These are phyloP conservation scores for Pulveroboletus sp. DNA, from an alignment of 768 basidiomycete species.

Conservation along the genomic window DNA sequence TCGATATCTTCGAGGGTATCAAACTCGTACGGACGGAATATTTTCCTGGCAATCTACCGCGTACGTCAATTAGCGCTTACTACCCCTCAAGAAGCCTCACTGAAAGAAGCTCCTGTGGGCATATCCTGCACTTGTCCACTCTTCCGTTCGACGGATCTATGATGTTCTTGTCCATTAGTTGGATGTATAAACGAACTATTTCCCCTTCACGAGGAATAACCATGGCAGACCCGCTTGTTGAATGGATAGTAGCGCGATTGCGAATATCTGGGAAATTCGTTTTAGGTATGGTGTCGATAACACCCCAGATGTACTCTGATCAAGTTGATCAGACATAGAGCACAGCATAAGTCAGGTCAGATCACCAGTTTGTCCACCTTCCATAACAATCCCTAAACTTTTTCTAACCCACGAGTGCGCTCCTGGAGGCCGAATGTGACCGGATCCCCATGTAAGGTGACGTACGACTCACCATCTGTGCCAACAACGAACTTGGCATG, in stretches of 20 bases:
- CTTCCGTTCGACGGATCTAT: constrained; percentile 46
- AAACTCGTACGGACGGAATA: constrained; percentile 56
- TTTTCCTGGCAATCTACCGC: constrained; percentile 52
- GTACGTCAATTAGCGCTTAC: neutral
- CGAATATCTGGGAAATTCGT: constrained; percentile 80
- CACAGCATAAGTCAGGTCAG: neutral
- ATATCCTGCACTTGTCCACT: constrained; percentile 51
- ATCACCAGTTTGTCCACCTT: constrained; percentile 46
- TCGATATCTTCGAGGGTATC: constrained; percentile 46
- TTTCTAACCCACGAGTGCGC: constrained; percentile 50
- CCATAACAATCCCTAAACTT: constrained; percentile 41
- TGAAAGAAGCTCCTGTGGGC: constrained; percentile 50
- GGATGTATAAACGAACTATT: constrained; percentile 68
- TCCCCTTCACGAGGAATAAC: constrained; percentile 71
- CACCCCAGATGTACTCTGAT: constrained; percentile 79
- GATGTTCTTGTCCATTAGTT: constrained; percentile 51
- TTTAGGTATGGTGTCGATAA: constrained; percentile 67
- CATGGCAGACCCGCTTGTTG: constrained; percentile 66
- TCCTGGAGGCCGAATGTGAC: constrained; percentile 18
- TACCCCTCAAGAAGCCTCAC: constrained; percentile 29
- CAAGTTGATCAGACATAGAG: neutral
- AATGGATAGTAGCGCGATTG: constrained; percentile 63
- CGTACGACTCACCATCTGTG: constrained; percentile 28
- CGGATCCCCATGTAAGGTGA: neutral
- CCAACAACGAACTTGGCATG: constrained; percentile 36